These are phyloP conservation scores for Ostreobium quekettii DNA, from an alignment of 139 green algal species.

Conservation along the genomic window DNA sequence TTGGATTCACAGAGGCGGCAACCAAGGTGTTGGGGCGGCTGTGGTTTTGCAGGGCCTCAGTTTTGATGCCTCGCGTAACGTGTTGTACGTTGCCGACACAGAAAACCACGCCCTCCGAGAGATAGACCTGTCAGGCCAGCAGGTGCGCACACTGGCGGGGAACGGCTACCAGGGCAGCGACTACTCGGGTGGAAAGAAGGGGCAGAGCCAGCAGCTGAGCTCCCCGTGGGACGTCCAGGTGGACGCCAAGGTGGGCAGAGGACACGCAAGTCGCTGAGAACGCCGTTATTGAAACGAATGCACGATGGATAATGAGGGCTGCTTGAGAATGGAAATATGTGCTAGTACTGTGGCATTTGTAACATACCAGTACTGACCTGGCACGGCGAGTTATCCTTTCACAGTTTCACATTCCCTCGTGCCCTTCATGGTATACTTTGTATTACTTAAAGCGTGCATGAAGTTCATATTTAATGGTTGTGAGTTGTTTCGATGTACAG, in stretches of 20 bases:
- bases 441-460: too few relatives aligned
- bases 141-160: constrained; percentile 52
- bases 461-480: too few relatives aligned
- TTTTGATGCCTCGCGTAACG: background rate
- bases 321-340: too few relatives aligned
- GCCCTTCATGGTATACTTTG: too few relatives aligned
- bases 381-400: too few relatives aligned
- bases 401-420: too few relatives aligned
- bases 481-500: too few relatives aligned
- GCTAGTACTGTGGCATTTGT: too few relatives aligned
- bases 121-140: constrained; percentile 25
- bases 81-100: constrained; percentile 47
- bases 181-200: constrained; percentile 42
- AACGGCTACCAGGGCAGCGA: constrained; percentile 58
- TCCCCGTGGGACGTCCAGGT: constrained; percentile 68
- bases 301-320: too few relatives aligned
- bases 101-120: constrained; percentile 61
- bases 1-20: too few relatives aligned
- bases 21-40: too few relatives aligned
- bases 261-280: background rate
- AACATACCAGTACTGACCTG: too few relatives aligned
- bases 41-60: background rate
- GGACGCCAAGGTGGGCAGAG: constrained; percentile 16
- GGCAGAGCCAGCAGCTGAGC: constrained; percentile 49
- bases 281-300: background rate